Percentiles rank a stretch among this genome's conserved stretches.
These are phyloP conservation scores for Metarhizium guizhouense DNA, from an alignment of 2,329 filamentous ascomycete species.

Conservation along the genomic window DNA sequence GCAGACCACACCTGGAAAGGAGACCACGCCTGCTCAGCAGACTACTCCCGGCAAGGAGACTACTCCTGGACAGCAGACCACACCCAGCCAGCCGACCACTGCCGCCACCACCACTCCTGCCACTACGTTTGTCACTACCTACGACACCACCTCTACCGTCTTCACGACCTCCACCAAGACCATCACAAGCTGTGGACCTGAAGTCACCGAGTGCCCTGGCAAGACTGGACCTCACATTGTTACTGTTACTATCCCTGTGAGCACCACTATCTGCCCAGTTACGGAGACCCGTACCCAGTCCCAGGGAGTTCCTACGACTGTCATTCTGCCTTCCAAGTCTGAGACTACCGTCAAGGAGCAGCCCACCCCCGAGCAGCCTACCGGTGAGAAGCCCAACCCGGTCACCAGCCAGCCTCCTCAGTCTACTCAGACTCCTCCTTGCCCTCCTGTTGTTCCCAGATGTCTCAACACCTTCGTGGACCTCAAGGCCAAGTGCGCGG, in stretches of 20 bases:
- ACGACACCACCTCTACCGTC: slow-evolving; percentile 38
- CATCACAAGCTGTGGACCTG: slow-evolving; percentile 39
- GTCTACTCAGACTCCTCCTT: slow-evolving; percentile 22
- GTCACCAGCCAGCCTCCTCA: not conserved
- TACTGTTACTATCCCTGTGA: slow-evolving; percentile 45
- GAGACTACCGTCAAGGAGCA: slow-evolving; percentile 7
- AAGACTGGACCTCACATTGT: slow-evolving; percentile 37
- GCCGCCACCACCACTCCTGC: slow-evolving; percentile 1
- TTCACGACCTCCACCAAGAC: slow-evolving; percentile 41
- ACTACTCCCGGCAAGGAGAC: slow-evolving; percentile 2
- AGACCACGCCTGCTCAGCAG: not conserved
- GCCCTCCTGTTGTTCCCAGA: slow-evolving; percentile 68
- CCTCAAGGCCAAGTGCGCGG: slow-evolving; percentile 57
- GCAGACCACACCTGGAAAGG: slow-evolving; percentile 4
- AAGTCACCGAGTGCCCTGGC: slow-evolving; percentile 42
- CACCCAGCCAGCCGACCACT: slow-evolving; percentile 4
- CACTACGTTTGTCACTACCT: slow-evolving; percentile 23
- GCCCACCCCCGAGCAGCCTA: slow-evolving; percentile 5
- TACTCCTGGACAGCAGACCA: not conserved
- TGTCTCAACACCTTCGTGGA: slow-evolving; percentile 90
- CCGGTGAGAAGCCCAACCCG: slow-evolving; percentile 7
- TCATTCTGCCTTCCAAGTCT: slow-evolving; percentile 8
- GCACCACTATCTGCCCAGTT: slow-evolving; percentile 53
- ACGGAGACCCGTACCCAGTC: slow-evolving; percentile 43
- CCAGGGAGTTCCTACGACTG: slow-evolving; percentile 6